Conservation (phyloP, 2,329 filamentous ascomycete genomes). For the Taxawa tesnikishii region DNA sequence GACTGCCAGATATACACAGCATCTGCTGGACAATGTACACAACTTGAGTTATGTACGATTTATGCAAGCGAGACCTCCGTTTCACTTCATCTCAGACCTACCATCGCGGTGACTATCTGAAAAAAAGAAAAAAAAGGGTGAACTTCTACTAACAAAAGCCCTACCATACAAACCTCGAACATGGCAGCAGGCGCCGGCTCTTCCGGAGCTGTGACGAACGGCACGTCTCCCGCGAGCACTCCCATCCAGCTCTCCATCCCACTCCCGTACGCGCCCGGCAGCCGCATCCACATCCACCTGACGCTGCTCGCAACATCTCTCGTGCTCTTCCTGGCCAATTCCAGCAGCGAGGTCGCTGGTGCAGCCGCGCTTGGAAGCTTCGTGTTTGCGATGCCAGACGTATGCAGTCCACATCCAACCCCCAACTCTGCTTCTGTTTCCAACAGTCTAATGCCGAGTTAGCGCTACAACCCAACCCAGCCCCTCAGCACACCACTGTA, state of each 20-base stretch:
- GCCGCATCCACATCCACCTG: conserved; percentile 47
- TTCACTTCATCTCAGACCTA: no score
- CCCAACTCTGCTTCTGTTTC: no score
- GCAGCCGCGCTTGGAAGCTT: conserved; percentile 63
- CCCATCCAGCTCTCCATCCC: conserved; percentile 45
- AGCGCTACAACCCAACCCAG: conserved; percentile 37
- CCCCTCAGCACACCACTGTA: conserved; percentile 71
- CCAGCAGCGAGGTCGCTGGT: conserved; percentile 31
- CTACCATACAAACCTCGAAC: no score
- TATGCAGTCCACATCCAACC: conserved; percentile 34
- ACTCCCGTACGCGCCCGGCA: conserved; percentile 42
- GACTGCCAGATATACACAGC: no score
- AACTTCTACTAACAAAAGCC: no score
- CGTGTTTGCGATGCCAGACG: conserved; percentile 87
- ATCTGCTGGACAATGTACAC: no score
- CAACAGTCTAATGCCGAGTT: background rate
- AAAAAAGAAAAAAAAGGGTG: no score
- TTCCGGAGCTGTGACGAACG: conserved; percentile 12
- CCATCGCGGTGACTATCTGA: no score
- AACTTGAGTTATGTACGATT: no score
- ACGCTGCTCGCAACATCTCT: conserved; percentile 39
- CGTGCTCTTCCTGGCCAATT: conserved; percentile 46
- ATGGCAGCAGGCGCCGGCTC: background rate
- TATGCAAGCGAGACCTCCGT: no score
- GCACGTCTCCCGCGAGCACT: conserved; percentile 16